These are phyloP conservation scores for Isatis lusitanica DNA, from an alignment of 441 rosid genomes.

Conservation along the genomic window DNA sequence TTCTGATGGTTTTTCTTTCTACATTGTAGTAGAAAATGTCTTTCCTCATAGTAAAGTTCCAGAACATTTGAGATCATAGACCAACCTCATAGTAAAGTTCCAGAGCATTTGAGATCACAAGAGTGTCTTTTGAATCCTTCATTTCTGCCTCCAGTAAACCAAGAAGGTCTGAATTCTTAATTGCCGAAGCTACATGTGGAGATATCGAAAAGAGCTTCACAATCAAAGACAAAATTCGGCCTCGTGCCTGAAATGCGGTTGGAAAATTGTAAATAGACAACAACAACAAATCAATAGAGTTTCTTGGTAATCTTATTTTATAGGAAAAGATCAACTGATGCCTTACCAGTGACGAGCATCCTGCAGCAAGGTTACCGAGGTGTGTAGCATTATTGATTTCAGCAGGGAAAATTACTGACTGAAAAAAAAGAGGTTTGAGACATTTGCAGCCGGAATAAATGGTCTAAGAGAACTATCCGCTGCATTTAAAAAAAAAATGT, in stretches of 20 bases:
- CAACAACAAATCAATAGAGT: not conserved
- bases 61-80: too few species aligned
- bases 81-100: slow-evolving; percentile 89
- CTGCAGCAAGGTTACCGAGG: slow-evolving; percentile 64
- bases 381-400: slow-evolving; percentile 53
- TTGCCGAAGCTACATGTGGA: slow-evolving; percentile 57
- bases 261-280: not conserved
- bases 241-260: slow-evolving; percentile 67
- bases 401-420: slow-evolving; percentile 71
- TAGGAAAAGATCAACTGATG: not conserved
- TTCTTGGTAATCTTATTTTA: not conserved
- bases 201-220: slow-evolving; percentile 90
- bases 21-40: too few species aligned
- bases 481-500: slow-evolving; percentile 1
- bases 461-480: not conserved
- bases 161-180: slow-evolving; percentile 64
- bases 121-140: slow-evolving; percentile 59
- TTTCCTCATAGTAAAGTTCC: too few species aligned
- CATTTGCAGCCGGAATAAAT: not conserved
- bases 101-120: slow-evolving; percentile 63
- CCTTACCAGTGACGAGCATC: slow-evolving; percentile 67
- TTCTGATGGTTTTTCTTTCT: too few species aligned
- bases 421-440: slow-evolving; percentile 16
- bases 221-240: slow-evolving; percentile 69
- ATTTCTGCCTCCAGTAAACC: slow-evolving; percentile 70